These are phyloP conservation scores for Neurospora cerealis DNA, from an alignment of 495 filamentous ascomycete genomes.

Conservation along the genomic window DNA sequence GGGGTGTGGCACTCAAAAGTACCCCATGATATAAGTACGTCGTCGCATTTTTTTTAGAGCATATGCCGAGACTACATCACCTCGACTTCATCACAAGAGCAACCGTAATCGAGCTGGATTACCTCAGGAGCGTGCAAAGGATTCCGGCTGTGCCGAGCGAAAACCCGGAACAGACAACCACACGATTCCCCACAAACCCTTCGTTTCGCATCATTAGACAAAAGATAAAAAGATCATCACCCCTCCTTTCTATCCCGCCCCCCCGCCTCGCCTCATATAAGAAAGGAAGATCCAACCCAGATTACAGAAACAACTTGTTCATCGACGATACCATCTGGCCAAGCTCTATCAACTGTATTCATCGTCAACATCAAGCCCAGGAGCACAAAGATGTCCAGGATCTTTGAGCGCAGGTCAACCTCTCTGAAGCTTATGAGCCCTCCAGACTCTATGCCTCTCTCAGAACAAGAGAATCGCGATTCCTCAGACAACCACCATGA, in stretches of 20 bases:
- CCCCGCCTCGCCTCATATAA: background rate
- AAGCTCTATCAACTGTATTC: background rate
- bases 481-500: conserved; percentile 5
- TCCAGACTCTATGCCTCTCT: background rate
- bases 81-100: background rate
- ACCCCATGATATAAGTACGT: background rate
- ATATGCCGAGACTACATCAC: background rate
- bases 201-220: background rate
- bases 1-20: background rate
- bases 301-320: background rate
- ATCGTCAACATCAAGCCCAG: background rate
- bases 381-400: background rate
- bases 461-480: background rate
- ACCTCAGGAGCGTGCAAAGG: background rate
- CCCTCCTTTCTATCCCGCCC: background rate
- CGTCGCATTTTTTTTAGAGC: background rate
- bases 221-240: background rate
- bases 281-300: background rate
- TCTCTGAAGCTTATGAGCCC: background rate
- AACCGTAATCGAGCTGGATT: background rate
- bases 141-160: background rate
- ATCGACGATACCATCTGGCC: background rate
- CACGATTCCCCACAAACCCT: background rate
- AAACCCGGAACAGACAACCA: background rate
- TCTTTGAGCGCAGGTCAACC: background rate